Evolutionary conservation across 345 rosid genomes (phyloP).

Genomic region (Microthlaspi erraticum): DNA sequence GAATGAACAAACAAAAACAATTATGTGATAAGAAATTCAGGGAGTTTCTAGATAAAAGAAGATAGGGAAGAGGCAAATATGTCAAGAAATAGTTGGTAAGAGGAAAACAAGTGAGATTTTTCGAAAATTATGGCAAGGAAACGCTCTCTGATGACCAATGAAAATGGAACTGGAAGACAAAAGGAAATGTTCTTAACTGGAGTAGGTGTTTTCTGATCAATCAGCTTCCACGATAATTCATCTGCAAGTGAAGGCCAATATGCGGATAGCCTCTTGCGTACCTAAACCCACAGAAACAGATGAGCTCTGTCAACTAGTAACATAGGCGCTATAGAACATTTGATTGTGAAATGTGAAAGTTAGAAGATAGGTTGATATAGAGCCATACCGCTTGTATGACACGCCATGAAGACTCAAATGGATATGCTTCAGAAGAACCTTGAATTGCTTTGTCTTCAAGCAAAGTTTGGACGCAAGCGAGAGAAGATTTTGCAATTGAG

Average conservation of each 20-base stretch:
- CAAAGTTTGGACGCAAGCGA: slow-evolving; percentile 85
- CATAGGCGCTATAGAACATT: neutral
- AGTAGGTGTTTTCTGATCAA: slow-evolving; percentile 54
- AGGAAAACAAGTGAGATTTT: slow-evolving; percentile 15
- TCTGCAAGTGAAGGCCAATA: slow-evolving; percentile 80
- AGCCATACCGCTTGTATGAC: slow-evolving; percentile 71
- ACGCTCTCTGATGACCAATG: slow-evolving; percentile 17
- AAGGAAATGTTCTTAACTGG: slow-evolving; percentile 42
- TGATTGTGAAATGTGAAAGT: neutral
- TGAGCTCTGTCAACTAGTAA: slow-evolving; percentile 22
- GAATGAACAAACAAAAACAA: slow-evolving; percentile 34
- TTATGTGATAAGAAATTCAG: slow-evolving; percentile 18
- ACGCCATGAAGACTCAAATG: slow-evolving; percentile 92
- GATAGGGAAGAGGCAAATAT: slow-evolving; percentile 5
- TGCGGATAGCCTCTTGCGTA: slow-evolving; percentile 59
- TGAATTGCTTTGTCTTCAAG: slow-evolving; percentile 57
- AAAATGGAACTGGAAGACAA: neutral
- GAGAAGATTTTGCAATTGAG: slow-evolving; percentile 79
- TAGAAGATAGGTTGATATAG: slow-evolving; percentile 23
- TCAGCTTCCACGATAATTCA: slow-evolving; percentile 63
- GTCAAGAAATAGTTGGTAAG: neutral
- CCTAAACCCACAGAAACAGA: slow-evolving; percentile 54
- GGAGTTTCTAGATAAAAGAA: neutral
- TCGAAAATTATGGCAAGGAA: slow-evolving; percentile 13
- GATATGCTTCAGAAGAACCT: slow-evolving; percentile 73